These are phyloP conservation scores for Pelomyxa schiedti DNA, from an alignment of 78 protist species.

Conservation along the genomic window DNA sequence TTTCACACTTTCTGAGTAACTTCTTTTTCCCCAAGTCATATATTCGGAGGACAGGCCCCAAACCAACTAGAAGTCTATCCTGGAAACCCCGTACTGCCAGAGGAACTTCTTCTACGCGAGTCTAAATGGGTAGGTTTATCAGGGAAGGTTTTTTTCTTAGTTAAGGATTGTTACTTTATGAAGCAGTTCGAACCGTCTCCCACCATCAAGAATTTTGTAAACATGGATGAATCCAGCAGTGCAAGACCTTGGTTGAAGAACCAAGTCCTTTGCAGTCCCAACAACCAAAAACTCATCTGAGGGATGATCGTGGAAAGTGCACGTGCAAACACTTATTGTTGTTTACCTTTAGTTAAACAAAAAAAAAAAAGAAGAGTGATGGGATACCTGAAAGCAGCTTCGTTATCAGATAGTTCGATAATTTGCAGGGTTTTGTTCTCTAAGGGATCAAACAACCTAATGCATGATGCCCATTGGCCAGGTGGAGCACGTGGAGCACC, in stretches of 20 bases:
- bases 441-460: constrained; percentile 62
- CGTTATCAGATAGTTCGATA: constrained; percentile 60
- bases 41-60: constrained; percentile 58
- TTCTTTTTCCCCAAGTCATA: constrained; percentile 84
- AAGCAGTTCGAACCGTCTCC: no score
- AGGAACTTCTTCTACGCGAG: constrained; percentile 78
- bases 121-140: constrained; percentile 28
- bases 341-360: not conserved
- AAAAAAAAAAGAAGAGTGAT: not conserved
- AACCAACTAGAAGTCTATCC: constrained; percentile 76
- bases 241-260: constrained; percentile 33
- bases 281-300: constrained; percentile 64
- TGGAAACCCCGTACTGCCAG: constrained; percentile 67
- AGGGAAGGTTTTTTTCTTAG: no score
- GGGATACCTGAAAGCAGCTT: constrained; percentile 67
- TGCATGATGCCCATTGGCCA: constrained; percentile 73
- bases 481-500: constrained; percentile 30
- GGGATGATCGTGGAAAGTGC: constrained; percentile 33
- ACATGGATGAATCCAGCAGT: constrained; percentile 41
- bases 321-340: no score
- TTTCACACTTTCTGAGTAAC: constrained; percentile 84
- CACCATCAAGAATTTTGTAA: constrained; percentile 35
- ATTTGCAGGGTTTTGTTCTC: constrained; percentile 28
- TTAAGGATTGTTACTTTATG: no score
- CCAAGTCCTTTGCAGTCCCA: constrained; percentile 68